Evolutionary conservation across 148 eudicot species (phyloP), one percentile per base, ranked within the genome.

Genomic region (Fagopyrum homotropicum): DNA sequence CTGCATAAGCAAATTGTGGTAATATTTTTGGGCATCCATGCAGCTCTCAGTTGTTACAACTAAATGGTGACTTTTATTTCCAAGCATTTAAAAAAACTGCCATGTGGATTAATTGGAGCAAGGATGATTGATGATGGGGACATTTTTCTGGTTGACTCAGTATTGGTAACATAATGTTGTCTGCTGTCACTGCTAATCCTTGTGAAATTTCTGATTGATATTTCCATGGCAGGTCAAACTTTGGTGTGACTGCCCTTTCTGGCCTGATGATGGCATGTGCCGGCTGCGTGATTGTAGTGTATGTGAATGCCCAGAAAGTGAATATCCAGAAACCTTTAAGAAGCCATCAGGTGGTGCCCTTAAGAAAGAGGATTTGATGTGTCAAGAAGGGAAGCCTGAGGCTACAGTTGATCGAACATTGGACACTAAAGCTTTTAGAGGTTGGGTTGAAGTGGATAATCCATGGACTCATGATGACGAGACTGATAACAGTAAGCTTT

Each of bases 201-300:
- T 22, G 16, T 56, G 61, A 56, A 29, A 19, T 57, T 19, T 57
- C 2, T 63, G 40, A 29, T 63, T 30, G 69, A 63, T 30, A 22
- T 22, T 35, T 60, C 40, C 40, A 9, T 60, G 66, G 66, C 82
- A 92, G 98, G 96, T 86, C 45, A 90, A 89, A 77, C 74, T 92
- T 77, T 90, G 96, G 98, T 92, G 96, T 82, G 93, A 92, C 75
- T 92, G 98, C 76, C 98, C 93, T 50, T 89, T 90, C 81, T 92
- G 96, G 98, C 93, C 83, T 22, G 98, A 92, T 75, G 96, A 92
- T 84, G 98, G 96, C 15, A 90, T 87, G 93, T 90, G 98, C 77
- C 84, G 85, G 26, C 81, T 92, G 77, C 95, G 91, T 35, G 96
- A 92, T 79, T 92, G 98, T 78, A 92, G 98, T 70, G 91, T 92